Base-by-base conservation (phyloP, 495 filamentous ascomycete species). In the Ramalina peruviana region DNA sequence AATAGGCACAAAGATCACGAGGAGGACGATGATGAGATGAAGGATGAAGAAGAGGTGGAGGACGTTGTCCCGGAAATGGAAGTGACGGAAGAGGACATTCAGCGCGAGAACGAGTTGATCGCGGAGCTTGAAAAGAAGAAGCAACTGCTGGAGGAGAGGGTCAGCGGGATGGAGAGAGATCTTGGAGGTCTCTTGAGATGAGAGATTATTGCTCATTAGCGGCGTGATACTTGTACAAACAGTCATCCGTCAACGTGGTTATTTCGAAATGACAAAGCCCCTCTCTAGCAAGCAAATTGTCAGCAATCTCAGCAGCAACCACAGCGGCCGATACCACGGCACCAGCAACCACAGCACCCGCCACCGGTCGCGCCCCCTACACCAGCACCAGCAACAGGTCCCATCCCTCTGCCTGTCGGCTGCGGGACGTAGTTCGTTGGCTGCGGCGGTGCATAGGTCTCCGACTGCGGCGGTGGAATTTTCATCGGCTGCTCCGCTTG, bases 101-200 rank as follows among this genome's bases (percentile, higher is more conserved):
- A 68, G 56, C 69, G 69, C 45, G 88, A 93, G 58, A 79, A 94
- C 59, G 83, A 83, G 55, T 86, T 89, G 56, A 82, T 94, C 45
- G 67, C 72, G 40, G 80, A 82, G 57, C 62, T 95, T 37, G 88
- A 94, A 57, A 66, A 68, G 64, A 89, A 75, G 65, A 94, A 90
- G 67, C 75, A 69, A 41, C 71, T 71, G 37, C 57, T 98, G 25
- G 88, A 96, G 64, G 80, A 78, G 33, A 77, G 87, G 46, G 75
- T 96, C 26, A 78, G 68, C 42, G 80, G 79, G 3, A 85, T 96
- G 74, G 88, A 90, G 52, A 78, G 74, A 51, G 87, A 96, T 62
- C 65, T 95, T 17, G 80, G 78, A 3, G 82, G 80, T 1, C 58
- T 93, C 7, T 56, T 74, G 48, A 60, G 74, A 45, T 80, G 67